phyloP scores from a whole-genome alignment of 257 asterid genomes.

The Nicotiana attenuata region DNA sequence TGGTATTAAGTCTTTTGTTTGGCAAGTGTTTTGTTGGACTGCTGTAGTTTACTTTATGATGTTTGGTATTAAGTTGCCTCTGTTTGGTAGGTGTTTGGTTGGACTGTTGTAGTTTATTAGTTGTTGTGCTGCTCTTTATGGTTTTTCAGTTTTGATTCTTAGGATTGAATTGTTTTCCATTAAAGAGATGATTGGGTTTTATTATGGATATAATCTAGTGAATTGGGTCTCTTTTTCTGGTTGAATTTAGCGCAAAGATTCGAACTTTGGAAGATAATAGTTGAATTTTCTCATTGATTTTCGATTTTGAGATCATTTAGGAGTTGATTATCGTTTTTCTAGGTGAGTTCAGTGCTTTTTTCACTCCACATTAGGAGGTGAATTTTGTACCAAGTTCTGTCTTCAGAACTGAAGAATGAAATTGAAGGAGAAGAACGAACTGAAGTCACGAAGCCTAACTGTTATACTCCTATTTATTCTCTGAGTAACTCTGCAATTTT shows the following conservation, averaged over 20 bases:
- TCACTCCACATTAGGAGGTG: not conserved
- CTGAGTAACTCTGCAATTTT: too few species aligned
- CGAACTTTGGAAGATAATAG: not conserved
- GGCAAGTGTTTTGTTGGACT: too few species aligned
- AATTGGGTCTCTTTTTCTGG: not conserved
- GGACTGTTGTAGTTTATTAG: too few species aligned
- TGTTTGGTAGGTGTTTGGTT: too few species aligned
- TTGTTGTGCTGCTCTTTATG: not conserved
- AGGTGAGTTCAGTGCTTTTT: not conserved
- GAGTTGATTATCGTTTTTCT: conserved; percentile 5
- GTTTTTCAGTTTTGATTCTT: not conserved
- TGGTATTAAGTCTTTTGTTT: too few species aligned
- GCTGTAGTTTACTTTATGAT: too few species aligned
- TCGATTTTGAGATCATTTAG: not conserved
- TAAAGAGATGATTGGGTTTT: too few species aligned
- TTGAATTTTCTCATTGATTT: not conserved
- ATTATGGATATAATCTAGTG: not conserved
- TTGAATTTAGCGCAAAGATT: conserved; percentile 13
- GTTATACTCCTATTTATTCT: too few species aligned
- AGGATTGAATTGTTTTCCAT: not conserved
- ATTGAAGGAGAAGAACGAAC: too few species aligned
- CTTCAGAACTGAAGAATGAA: too few species aligned
- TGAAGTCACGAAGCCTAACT: too few species aligned
- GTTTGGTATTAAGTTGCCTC: too few species aligned
- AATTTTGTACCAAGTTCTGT: not conserved